Evolutionary conservation across 805 yeast species (phyloP).

Genomic region (Saitoella complicata): DNA sequence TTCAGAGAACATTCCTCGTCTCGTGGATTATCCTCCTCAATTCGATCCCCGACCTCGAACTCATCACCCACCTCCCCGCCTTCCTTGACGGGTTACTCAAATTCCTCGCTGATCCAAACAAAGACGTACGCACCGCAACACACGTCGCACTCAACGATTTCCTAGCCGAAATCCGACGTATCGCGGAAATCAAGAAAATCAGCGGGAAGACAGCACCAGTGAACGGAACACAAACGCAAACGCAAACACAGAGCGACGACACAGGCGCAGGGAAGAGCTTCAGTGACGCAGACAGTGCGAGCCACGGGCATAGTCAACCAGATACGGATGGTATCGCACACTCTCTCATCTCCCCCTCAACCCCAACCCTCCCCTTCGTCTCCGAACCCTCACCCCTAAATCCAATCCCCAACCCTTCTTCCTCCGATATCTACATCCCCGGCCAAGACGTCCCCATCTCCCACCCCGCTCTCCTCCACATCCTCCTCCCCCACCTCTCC

Average conservation of each 20-base stretch:
- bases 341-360: too few relatives aligned
- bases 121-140: constrained; percentile 77
- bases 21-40: constrained; percentile 89
- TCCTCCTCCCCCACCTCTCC: constrained; percentile 65
- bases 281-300: too few relatives aligned
- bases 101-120: constrained; percentile 66
- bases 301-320: too few relatives aligned
- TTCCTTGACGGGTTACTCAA: constrained; percentile 70
- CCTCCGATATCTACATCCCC: constrained; percentile 36
- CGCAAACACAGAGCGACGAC: too few relatives aligned
- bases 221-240: neutral
- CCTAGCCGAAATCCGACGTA: constrained; percentile 61
- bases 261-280: too few relatives aligned
- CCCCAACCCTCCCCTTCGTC: too few relatives aligned
- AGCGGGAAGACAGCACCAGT: constrained; percentile 21
- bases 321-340: too few relatives aligned
- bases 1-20: constrained; percentile 38
- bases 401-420: too few relatives aligned
- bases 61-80: constrained; percentile 74
- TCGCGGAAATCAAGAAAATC: constrained; percentile 49
- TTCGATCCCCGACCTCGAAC: constrained; percentile 80
- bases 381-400: too few relatives aligned
- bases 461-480: constrained; percentile 34
- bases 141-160: constrained; percentile 59
- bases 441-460: constrained; percentile 50